Evolutionary conservation across 2,329 filamentous ascomycete genomes (phyloP), one percentile per base, ranked within the genome.

Genomic region (Tympanopsis confertula): DNA sequence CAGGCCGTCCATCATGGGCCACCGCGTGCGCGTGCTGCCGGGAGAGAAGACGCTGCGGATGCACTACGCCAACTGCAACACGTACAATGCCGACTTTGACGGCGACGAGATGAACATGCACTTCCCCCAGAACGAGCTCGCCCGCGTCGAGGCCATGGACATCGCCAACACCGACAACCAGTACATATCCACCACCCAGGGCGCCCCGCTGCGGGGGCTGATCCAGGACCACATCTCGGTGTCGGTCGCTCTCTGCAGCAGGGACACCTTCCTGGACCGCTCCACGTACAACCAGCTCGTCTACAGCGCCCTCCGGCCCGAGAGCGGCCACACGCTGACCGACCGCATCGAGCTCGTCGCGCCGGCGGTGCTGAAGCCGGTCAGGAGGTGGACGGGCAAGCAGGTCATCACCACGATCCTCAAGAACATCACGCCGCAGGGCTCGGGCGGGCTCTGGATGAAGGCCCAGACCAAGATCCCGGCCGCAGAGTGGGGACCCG

Each of bases 71-170:
- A 98, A 98, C 58, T 96, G 91, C 59, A 98, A 96, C 54, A 95
- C 91, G 1, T 98, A 98, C 69, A 98, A 98, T 50, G 91, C 91
- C 22, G 91, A 98, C 69, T 98, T 98, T 53, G 91, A 98, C 53
- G 91, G 91, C 57, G 91, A 98, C 55, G 91, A 98, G 61, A 98
- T 98, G 91, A 98, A 98, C 58, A 93, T 98, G 88, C 91, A 98
- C 61, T 96, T 98, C 53, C 91, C 91, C 1, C 91, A 98, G 50
- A 96, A 94, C 48, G 93, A 96, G 55, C 69, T 96, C 45, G 91
- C 91, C n/a, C 74, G 91, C 48, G 85, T 88, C 2, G 91, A 98
- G 62, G 91, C 91, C 2, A 72, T 94, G 47, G 85, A 88, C 47
- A 81, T 98, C 50, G 91, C 91, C 26, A 89, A 96, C 55, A 95